Evolutionary conservation across 345 rosid genomes (phyloP).

Genomic region (Theobroma cacao): DNA sequence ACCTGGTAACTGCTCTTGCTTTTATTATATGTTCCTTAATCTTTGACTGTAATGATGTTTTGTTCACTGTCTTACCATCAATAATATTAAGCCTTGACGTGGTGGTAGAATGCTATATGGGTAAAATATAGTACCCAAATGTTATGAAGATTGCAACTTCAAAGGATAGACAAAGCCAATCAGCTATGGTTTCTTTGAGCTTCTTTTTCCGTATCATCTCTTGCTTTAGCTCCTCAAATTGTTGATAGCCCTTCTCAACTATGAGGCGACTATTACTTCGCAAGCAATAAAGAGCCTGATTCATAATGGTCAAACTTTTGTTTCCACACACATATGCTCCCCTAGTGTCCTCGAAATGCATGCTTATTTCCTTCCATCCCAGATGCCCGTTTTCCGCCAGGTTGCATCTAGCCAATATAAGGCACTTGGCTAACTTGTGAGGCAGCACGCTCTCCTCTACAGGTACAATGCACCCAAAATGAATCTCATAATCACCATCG

Average conservation of each 20-base stretch:
- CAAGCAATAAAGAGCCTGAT: slow-evolving; percentile 26
- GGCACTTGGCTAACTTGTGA: slow-evolving; percentile 23
- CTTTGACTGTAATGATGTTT: neutral
- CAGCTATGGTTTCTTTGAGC: slow-evolving; percentile 19
- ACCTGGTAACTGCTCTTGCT: neutral
- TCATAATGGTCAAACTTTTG: slow-evolving; percentile 27
- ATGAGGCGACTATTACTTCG: slow-evolving; percentile 11
- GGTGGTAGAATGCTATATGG: neutral
- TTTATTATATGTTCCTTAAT: neutral
- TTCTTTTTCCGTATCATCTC: slow-evolving; percentile 11
- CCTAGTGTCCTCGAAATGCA: slow-evolving; percentile 29
- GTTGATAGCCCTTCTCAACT: slow-evolving; percentile 12
- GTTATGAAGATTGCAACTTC: slow-evolving; percentile 17
- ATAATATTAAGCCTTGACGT: neutral
- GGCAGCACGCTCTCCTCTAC: slow-evolving; percentile 17
- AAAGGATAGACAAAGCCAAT: slow-evolving; percentile 16
- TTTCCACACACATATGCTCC: slow-evolving; percentile 16
- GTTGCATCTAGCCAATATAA: slow-evolving; percentile 22
- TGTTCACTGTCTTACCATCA: neutral
- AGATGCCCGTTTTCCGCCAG: neutral
- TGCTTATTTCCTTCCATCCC: slow-evolving; percentile 23
- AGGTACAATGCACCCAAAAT: slow-evolving; percentile 34
- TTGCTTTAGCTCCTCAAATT: slow-evolving; percentile 23
- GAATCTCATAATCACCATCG: slow-evolving; percentile 12
- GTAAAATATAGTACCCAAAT: neutral